phyloP scores from a whole-genome alignment of 2,329 filamentous ascomycete species.

The Neonectria sp. region DNA sequence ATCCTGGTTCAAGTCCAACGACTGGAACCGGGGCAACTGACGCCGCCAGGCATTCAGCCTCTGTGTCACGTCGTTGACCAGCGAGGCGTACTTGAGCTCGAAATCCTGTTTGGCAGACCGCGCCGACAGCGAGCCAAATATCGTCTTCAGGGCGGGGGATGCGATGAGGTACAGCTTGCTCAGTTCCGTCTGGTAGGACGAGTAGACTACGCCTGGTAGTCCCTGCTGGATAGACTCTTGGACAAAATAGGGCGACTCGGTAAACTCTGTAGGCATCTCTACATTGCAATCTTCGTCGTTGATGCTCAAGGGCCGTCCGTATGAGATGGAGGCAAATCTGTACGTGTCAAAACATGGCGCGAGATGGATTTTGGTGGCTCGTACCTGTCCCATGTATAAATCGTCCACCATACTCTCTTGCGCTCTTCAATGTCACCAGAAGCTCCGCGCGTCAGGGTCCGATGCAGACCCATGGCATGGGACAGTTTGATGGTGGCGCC shows the following conservation, averaged over 20 bases:
- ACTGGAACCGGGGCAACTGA: background rate
- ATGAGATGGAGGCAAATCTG: conserved; percentile 12
- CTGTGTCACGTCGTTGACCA: conserved; percentile 11
- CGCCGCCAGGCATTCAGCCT: conserved; percentile 1
- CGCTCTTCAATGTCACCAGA: conserved; percentile 8
- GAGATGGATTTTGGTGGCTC: no score
- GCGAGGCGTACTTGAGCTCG: conserved; percentile 5
- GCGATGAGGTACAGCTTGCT: conserved; percentile 18
- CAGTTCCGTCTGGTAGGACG: conserved; percentile 10
- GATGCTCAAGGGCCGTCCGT: conserved; percentile 13
- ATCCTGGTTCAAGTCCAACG: conserved; percentile 6
- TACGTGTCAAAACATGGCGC: no score
- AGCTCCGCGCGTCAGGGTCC: background rate
- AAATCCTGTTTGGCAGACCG: conserved; percentile 6
- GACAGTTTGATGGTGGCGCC: background rate
- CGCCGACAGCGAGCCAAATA: conserved; percentile 9
- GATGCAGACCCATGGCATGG: conserved; percentile 18
- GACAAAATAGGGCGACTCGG: conserved; percentile 12
- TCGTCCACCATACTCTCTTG: conserved; percentile 20
- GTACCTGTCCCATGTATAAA: conserved; percentile 17
- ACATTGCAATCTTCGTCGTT: conserved; percentile 16
- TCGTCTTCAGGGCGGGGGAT: conserved; percentile 13
- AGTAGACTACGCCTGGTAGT: conserved; percentile 5
- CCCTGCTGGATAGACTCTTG: background rate
- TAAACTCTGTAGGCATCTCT: conserved; percentile 6